These are phyloP conservation scores for Cyberlindnera maritima DNA, from an alignment of 805 yeast genomes.

Conservation along the genomic window DNA sequence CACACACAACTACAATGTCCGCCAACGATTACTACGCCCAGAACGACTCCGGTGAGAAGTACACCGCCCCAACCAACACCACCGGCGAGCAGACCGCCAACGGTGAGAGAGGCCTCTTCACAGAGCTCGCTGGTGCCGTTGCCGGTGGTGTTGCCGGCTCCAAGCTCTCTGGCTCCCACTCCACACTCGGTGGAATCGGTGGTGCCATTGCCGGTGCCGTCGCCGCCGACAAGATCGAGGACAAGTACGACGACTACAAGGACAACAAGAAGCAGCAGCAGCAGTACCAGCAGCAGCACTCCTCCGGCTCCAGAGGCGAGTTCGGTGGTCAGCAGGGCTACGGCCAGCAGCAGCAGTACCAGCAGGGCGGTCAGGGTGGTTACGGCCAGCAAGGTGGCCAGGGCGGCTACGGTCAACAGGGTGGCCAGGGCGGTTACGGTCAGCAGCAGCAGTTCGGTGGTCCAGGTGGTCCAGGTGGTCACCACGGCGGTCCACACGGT, in stretches of 20 bases:
- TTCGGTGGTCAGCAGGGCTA: slow-evolving; percentile 16
- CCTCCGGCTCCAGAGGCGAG: slow-evolving; percentile 23
- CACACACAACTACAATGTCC: slow-evolving; percentile 39
- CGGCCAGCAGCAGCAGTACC: slow-evolving; percentile 11
- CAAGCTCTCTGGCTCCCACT: slow-evolving; percentile 36
- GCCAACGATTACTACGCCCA: slow-evolving; percentile 50
- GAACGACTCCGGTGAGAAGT: slow-evolving; percentile 14
- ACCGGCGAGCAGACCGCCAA: slow-evolving; percentile 14
- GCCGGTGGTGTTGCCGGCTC: slow-evolving; percentile 55
- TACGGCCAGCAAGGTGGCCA: slow-evolving; percentile 16
- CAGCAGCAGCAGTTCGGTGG: slow-evolving; percentile 13
- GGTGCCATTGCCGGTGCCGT: slow-evolving; percentile 59
- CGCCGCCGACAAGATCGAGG: slow-evolving; percentile 49
- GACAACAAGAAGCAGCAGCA: slow-evolving; percentile 6
- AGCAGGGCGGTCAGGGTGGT: slow-evolving; percentile 17
- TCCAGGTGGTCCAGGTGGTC: slow-evolving; percentile 24
- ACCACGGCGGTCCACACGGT: slow-evolving; percentile 18
- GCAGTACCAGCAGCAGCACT: slow-evolving; percentile 18
- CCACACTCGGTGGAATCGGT: slow-evolving; percentile 41
- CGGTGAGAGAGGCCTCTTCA: slow-evolving; percentile 40
- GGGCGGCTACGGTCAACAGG: slow-evolving; percentile 23
- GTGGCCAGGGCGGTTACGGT: slow-evolving; percentile 22
- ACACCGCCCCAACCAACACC: slow-evolving; percentile 20
- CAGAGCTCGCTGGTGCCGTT: slow-evolving; percentile 48
- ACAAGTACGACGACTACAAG: slow-evolving; percentile 32